Evolutionary conservation across 208 protist species (phyloP), one percentile per base, ranked within the genome.

Genomic region (Acanthamoeba triangularis): DNA sequence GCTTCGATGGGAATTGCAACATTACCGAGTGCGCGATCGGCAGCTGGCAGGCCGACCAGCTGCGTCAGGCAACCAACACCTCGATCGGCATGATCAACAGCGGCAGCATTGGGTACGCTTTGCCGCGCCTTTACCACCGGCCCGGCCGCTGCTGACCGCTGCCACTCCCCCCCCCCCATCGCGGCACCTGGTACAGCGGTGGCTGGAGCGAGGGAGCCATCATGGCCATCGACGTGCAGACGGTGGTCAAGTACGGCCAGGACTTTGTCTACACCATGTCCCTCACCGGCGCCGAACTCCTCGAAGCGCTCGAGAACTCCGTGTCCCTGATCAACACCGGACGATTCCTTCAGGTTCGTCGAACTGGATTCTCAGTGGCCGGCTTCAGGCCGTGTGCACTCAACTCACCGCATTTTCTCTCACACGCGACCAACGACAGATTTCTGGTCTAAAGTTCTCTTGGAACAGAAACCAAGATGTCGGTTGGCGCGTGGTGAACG

Each of bases 211-310:
- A 87, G 23, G 78, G 78, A 30, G 28, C 41, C 8, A 87, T 87
- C 23, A 87, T 87, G 78, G 78, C 78, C 25, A 63, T 35, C 23
- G 78, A 87, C 52, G 78, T 87, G 47, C 78, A 87, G 49, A 56
- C 23, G 25, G 78, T 87, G 5, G 78, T 87, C 18, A 87, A 87
- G 49, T 87, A 87, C 25, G 78, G 78, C 41, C 18, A 28, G 47
- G 78, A 87, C 30, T 87, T 87, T 47, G 33, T 87, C 78, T 87
- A 87, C 78, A 87, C 78, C 8, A 30, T 87, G 30, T 37, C 47
- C 47, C 7, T 87, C 18, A 63, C 78, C 8, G 78, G 78, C 8
- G 41, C 78, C 14, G 47, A 87, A 3, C 78, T 87, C 61, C 41
- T 87, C n/a, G 78, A 63, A 8, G 78, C 78, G 14, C 49, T 87